Percentiles rank a stretch among this genome's conserved stretches.
Conservation (phyloP, 2,329 filamentous ascomycete genomes). For the Fusarium illudens region DNA sequence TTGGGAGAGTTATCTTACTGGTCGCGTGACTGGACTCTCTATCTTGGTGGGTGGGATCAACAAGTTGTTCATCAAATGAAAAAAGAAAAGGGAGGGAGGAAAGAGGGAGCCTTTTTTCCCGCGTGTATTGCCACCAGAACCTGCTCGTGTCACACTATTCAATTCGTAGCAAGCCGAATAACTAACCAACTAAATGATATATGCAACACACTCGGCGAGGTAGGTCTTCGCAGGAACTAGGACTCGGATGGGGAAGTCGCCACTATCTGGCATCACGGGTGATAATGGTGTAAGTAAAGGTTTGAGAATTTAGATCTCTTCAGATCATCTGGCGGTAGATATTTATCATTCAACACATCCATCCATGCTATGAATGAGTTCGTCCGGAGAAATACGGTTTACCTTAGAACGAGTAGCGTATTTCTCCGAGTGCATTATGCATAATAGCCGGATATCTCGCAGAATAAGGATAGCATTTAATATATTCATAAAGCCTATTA, state of each 20-base stretch:
- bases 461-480: too few species aligned
- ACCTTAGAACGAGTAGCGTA: neutral
- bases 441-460: too few species aligned
- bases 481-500: too few species aligned
- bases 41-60: neutral
- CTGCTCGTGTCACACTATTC: neutral
- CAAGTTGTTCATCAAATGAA: neutral
- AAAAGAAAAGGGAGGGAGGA: neutral
- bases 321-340: neutral
- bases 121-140: neutral
- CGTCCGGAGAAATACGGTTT: neutral
- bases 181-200: neutral
- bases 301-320: neutral
- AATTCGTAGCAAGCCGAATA: neutral
- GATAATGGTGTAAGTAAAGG: neutral
- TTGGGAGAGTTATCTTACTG: too few species aligned
- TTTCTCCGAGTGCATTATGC: too few species aligned
- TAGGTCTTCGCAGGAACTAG: neutral
- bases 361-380: neutral
- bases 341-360: neutral
- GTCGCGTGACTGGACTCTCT: too few species aligned
- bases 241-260: neutral
- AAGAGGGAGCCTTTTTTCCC: neutral
- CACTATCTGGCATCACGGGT: neutral
- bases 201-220: neutral